Conservation (phyloP, 2,329 filamentous ascomycete species). For the Sclerotinia trifoliorum region DNA sequence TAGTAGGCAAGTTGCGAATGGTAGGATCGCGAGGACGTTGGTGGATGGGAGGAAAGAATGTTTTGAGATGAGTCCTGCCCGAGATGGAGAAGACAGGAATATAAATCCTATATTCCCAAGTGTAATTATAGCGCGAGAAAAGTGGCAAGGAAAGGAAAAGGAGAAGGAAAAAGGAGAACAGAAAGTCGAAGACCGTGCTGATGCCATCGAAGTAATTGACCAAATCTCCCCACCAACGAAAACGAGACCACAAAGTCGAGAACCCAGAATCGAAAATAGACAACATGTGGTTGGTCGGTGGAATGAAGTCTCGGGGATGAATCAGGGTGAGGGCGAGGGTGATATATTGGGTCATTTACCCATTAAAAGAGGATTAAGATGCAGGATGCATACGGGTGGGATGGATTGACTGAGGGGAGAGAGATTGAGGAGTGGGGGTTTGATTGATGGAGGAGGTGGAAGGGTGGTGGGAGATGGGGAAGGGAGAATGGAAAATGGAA, state of each 20-base stretch:
- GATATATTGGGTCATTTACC: not conserved
- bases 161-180: not conserved
- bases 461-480: no score
- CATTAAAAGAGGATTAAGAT: not conserved
- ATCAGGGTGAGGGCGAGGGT: no score
- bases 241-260: not conserved
- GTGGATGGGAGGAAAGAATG: conserved; percentile 3
- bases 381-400: not conserved
- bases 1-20: not conserved
- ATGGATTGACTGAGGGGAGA: conserved; percentile 4
- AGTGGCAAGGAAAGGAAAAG: not conserved
- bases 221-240: not conserved
- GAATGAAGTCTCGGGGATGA: not conserved
- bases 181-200: not conserved
- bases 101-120: not conserved
- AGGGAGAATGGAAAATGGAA: no score
- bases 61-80: conserved; percentile 6
- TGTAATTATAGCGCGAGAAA: not conserved
- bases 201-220: not conserved
- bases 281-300: conserved; percentile 1
- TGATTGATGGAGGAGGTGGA: no score
- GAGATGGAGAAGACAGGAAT: not conserved
- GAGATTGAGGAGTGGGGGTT: not conserved
- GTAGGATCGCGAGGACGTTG: not conserved
- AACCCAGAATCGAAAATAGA: not conserved